A percentile compares a stretch with the other conserved stretches of the same genome.
Conservation (phyloP, 2,329 filamentous ascomycete genomes). For the Orbilia brochopaga region DNA sequence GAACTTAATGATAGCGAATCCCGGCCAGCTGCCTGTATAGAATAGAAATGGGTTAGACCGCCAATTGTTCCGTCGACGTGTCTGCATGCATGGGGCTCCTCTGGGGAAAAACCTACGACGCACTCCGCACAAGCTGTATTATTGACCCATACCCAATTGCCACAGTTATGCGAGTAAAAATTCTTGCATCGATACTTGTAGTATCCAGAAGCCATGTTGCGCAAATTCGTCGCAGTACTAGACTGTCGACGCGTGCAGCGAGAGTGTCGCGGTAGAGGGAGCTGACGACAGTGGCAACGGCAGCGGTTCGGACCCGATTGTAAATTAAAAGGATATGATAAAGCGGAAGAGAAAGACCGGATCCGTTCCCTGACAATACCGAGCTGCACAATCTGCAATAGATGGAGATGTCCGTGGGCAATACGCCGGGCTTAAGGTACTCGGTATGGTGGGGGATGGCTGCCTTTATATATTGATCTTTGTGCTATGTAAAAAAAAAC, state of each 20-base stretch:
- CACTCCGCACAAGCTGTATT: slow-evolving; percentile 55
- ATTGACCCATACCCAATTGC: slow-evolving; percentile 56
- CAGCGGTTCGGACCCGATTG: not conserved
- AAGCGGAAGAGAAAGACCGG: too few species aligned
- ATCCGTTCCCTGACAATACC: not conserved
- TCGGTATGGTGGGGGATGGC: slow-evolving; percentile 29
- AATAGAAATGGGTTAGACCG: slow-evolving; percentile 19
- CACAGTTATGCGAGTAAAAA: slow-evolving; percentile 54
- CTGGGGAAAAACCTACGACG: slow-evolving; percentile 52
- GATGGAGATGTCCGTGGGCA: not conserved
- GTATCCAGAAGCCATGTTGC: slow-evolving; percentile 52
- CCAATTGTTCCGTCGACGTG: slow-evolving; percentile 36
- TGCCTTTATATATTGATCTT: slow-evolving; percentile 15
- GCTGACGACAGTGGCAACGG: not conserved
- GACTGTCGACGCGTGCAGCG: not conserved
- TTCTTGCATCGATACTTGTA: slow-evolving; percentile 55
- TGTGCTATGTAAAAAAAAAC: slow-evolving; percentile 12
- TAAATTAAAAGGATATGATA: too few species aligned
- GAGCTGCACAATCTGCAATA: not conserved
- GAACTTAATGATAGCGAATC: slow-evolving; percentile 41
- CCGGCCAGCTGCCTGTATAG: slow-evolving; percentile 33
- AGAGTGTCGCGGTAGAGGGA: not conserved
- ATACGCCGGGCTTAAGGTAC: not conserved
- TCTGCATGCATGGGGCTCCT: not conserved
- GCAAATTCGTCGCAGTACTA: not conserved